Conservation (phyloP, 31 red algal species). For the Porphyra umbilicalis region DNA sequence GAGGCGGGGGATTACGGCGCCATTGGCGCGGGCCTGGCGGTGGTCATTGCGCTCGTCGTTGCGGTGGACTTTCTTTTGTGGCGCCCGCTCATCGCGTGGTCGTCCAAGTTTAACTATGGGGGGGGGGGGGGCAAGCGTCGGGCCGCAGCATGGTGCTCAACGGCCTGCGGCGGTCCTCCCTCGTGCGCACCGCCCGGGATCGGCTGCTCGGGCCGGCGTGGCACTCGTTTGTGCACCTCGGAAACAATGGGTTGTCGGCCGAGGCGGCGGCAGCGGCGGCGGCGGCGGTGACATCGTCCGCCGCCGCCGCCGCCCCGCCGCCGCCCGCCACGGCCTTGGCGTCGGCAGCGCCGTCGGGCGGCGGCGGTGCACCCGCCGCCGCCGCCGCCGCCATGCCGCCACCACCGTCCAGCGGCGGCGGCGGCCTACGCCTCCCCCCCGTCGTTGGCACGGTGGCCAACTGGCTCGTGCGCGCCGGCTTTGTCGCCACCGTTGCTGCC, state of each 20-base stretch:
- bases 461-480: background rate
- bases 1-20: conserved; percentile 54
- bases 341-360: no score
- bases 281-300: background rate
- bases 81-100: conserved; percentile 91
- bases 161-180: conserved; percentile 48
- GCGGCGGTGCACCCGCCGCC: no score
- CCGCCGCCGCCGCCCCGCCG: background rate
- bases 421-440: background rate
- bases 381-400: background rate
- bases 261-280: background rate
- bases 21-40: conserved; percentile 46
- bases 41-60: conserved; percentile 70
- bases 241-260: background rate
- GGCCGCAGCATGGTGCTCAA: conserved; percentile 50
- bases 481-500: conserved; percentile 17
- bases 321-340: background rate
- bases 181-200: conserved; percentile 41
- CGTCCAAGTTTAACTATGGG: conserved; percentile 66
- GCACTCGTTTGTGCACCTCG: conserved; percentile 66
- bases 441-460: background rate
- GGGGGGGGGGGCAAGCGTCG: conserved; percentile 1
- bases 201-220: conserved; percentile 45
- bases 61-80: conserved; percentile 80
- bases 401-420: background rate